Base-by-base conservation (phyloP, 2,329 filamentous ascomycete genomes). In the Sarocladium strictum region DNA sequence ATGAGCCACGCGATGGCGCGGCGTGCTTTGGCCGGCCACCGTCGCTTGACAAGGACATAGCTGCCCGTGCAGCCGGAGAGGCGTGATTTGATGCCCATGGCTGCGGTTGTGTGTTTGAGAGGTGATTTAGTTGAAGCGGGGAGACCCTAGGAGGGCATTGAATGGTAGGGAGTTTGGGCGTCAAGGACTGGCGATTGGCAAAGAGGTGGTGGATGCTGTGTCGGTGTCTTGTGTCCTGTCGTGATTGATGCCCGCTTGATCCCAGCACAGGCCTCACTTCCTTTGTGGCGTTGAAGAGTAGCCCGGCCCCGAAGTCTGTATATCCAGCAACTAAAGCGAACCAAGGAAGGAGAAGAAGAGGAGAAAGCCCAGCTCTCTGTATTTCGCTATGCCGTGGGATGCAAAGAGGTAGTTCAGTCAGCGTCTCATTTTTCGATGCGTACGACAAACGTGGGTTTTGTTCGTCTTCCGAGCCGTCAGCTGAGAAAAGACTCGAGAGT, bases 1-100 rank as follows among this genome's bases (percentile, higher is more conserved):
- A 92, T 81, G 59, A 89, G 73, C 64, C 69, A 81, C 77, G 72
- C 85, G 75, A 78, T 83, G 64, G 67, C 81, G 69, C 67, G 77
- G 68, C 68, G 79, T 29, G 67, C 56, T 12, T 60, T 33, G 71
- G 71, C 77, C 70, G 68, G 81, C 80, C 80, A 84, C 68, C 74
- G 72, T 60, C 80, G 80, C 58, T 77, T 80, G 27, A 89, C 67
- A 60, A 86, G 76, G 69, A 70, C 73, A 65, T 83, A 83, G 47
- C 60, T 64, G 33, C 50, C 50, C 3, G 32, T 38, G 33, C 24
- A 21, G 35, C 50, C 50, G 32, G 50, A 29, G 21, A 53, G 32
- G 17, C 55, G 58, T 24, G 58, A 58, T 54, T 41, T 58, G 53
- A 59, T 17, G 59, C 65, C 64, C 65, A 66, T 66, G 21, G 37